Base-by-base conservation (phyloP, 2,329 filamentous ascomycete genomes). In the Colletotrichum sp. region DNA sequence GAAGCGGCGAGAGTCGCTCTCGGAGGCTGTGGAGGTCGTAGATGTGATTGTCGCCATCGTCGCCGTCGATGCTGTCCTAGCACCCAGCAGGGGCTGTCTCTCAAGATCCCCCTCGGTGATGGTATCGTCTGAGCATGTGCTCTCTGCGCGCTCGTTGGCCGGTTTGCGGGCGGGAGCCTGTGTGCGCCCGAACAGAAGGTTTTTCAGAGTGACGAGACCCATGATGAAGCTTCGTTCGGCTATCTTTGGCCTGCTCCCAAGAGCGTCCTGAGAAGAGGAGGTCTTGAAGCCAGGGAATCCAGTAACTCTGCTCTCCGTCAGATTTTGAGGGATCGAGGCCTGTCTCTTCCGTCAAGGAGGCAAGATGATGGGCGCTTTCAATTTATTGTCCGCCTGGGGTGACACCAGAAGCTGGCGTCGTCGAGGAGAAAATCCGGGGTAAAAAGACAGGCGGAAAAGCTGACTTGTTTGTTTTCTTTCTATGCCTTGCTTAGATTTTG, bases 151-250 rank as follows among this genome's bases (percentile, higher is more conserved):
- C 25, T 63, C 69, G 62, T 63, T 59, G 57, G 30, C 36, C 19
- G 44, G 27, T 32, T 69, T 75, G 59, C 59, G 71, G 52, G 22
- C 55, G 55, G 57, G 69, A 49, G 52, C 64, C 16, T 29, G 77
- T 16, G 64, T 64, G 32, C 76, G 69, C 15, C 77, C 77, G 32
- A 78, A 76, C 67, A 79, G 30, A 52, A 76, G 59, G 25, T 71
- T 78, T 55, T 79, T 79, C 63, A 79, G 44, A 16, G 74, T 70
- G 16, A 78, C 77, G 16, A 79, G 61, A 49, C 77, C 77, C 78
- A 79, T 79, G 16, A 29, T 57, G 44, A 29, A 19, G 12, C n/a
- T 25, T 65, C 34, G 63, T 32, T 16, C 15, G 63, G 22, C 63
- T 30, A 16, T 49, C 25, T 19, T 64, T 36, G 30, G 30, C 61